Evolutionary conservation across 2,329 filamentous ascomycete genomes (phyloP).

Genomic region (Talaromyces atroroseus): DNA sequence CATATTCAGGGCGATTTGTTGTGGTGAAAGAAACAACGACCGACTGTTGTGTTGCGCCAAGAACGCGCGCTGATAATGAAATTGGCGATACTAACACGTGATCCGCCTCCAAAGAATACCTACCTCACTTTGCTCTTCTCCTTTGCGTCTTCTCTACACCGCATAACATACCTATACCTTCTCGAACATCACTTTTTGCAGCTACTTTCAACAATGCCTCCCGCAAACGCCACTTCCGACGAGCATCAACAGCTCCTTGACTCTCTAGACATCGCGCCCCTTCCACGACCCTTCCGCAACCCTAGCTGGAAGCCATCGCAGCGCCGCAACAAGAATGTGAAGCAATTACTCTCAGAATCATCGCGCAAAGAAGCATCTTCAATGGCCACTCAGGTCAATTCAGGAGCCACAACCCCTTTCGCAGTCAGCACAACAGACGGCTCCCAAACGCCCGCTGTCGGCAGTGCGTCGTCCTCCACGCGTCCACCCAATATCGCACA

Average conservation of each 20-base stretch:
- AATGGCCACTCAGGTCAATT: constrained; percentile 75
- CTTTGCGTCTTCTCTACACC: not conserved
- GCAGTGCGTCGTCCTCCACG: constrained; percentile 40
- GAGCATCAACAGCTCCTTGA: constrained; percentile 85
- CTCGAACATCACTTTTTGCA: not conserved
- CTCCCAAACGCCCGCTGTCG: constrained; percentile 43
- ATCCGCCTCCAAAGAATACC: not conserved
- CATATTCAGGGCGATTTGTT: not conserved
- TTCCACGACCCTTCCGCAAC: constrained; percentile 86
- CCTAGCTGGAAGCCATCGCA: constrained; percentile 84
- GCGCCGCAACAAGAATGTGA: constrained; percentile 98
- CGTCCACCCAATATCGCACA: constrained; percentile 69
- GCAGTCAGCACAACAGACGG: constrained; percentile 35
- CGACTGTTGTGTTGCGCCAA: constrained; percentile 13
- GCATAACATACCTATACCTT: not conserved
- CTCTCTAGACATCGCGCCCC: constrained; percentile 80
- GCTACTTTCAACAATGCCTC: constrained; percentile 41
- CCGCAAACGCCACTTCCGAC: constrained; percentile 65
- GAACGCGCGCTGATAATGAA: constrained; percentile 12
- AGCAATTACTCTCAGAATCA: constrained; percentile 87
- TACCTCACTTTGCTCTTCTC: not conserved
- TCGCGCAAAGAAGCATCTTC: constrained; percentile 84
- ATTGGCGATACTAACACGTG: constrained; percentile 9
- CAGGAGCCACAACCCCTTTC: constrained; percentile 67
- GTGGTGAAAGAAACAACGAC: not conserved